Conservation (phyloP, 2,329 filamentous ascomycete genomes). For the Sporothrix pseudoabietina region DNA sequence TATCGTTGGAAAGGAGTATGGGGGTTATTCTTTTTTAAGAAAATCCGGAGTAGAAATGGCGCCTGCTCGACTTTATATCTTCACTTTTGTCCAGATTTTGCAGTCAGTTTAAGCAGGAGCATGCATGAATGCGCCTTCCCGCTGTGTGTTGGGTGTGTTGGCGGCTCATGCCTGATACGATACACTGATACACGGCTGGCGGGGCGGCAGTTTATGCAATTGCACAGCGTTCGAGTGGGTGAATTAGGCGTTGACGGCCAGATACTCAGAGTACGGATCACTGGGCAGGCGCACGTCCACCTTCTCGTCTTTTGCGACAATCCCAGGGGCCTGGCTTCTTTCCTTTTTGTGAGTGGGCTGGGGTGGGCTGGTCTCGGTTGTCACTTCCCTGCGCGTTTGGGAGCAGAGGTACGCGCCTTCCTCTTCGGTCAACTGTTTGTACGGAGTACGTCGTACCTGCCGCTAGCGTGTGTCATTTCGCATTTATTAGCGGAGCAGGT, state of each 20-base stretch:
- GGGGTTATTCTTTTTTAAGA: too few relatives aligned
- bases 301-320: neutral
- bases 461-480: conserved; percentile 27
- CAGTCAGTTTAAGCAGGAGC: neutral
- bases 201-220: conserved; percentile 20
- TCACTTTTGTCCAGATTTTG: neutral
- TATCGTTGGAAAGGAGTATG: neutral
- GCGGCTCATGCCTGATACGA: conserved; percentile 13
- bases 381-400: conserved; percentile 1
- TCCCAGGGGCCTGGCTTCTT: neutral
- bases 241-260: neutral
- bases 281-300: neutral
- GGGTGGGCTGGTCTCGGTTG: neutral
- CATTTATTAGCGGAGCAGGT: conserved; percentile 21
- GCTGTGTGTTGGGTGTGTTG: neutral
- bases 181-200: conserved; percentile 22
- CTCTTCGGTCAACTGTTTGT: neutral
- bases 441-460: neutral
- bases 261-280: neutral
- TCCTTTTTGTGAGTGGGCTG: neutral
- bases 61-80: neutral
- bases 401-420: neutral
- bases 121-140: conserved; percentile 10
- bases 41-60: neutral
- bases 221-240: neutral